Evolutionary conservation across 1,284 basidiomycete genomes (phyloP).

Genomic region (Papiliotrema nemorosa): DNA sequence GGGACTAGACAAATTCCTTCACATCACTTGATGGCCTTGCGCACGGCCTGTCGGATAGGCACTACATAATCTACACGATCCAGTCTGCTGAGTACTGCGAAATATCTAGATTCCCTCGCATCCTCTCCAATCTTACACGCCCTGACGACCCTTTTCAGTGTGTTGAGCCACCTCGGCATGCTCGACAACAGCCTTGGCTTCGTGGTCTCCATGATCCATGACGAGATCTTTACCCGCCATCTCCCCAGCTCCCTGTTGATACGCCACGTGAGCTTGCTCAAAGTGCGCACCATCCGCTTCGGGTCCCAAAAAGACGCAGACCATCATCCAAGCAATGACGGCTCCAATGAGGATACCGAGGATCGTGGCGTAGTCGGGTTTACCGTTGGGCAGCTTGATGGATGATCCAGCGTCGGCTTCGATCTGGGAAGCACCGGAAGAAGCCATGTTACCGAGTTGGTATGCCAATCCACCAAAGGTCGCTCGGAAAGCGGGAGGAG

Average conservation of each 20-base stretch:
- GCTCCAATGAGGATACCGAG: slow-evolving; percentile 80
- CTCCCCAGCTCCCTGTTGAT: slow-evolving; percentile 64
- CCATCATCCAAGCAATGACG: slow-evolving; percentile 46
- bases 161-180: no score
- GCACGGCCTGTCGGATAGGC: no score
- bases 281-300: slow-evolving; percentile 72
- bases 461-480: slow-evolving; percentile 90
- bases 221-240: not conserved
- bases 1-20: no score
- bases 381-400: slow-evolving; percentile 38
- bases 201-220: no score
- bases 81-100: no score
- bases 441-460: slow-evolving; percentile 71
- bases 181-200: no score
- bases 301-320: slow-evolving; percentile 52
- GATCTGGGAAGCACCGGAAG: slow-evolving; percentile 82
- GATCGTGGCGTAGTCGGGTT: slow-evolving; percentile 72
- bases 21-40: no score
- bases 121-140: no score
- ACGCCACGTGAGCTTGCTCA: slow-evolving; percentile 74
- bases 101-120: no score
- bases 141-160: no score
- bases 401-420: slow-evolving; percentile 65
- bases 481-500: slow-evolving; percentile 78
- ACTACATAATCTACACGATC: no score